Conservation (phyloP, 116 monocot genomes). For the Iris pallida region DNA sequence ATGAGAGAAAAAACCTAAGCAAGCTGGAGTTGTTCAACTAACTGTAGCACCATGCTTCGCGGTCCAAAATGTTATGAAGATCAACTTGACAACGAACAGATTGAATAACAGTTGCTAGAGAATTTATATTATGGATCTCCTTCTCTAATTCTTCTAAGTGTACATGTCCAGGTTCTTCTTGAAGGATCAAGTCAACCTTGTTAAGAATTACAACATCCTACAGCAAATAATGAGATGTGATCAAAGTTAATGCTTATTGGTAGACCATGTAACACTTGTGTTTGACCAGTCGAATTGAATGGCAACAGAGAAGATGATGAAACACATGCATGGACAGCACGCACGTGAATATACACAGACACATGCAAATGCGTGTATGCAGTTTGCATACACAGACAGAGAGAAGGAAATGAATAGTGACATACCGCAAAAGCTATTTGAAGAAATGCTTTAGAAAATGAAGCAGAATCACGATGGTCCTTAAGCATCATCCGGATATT, state of each 20-base stretch:
- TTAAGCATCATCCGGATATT: slow-evolving; percentile 64
- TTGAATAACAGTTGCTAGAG: slow-evolving; percentile 64
- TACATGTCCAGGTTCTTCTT: slow-evolving; percentile 18
- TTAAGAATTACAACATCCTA: slow-evolving; percentile 95
- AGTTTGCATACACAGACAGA: too few species aligned
- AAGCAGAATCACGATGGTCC: slow-evolving; percentile 42
- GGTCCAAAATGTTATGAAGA: slow-evolving; percentile 60
- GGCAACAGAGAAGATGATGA: too few species aligned
- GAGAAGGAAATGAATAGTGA: too few species aligned
- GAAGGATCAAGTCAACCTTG: slow-evolving; percentile 75
- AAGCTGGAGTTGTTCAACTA: slow-evolving; percentile 30
- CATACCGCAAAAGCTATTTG: slow-evolving; percentile 98
- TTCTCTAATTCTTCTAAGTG: slow-evolving; percentile 23
- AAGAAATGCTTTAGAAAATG: slow-evolving; percentile 87
- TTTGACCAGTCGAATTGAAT: too few species aligned
- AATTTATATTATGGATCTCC: slow-evolving; percentile 59
- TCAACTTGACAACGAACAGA: slow-evolving; percentile 82
- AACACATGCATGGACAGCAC: too few species aligned
- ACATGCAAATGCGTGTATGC: too few species aligned
- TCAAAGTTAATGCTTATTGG: too few species aligned
- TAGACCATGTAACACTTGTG: too few species aligned
- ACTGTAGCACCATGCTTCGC: slow-evolving; percentile 77
- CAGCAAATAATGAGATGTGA: slow-evolving; percentile 12
- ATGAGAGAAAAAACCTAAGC: not conserved
- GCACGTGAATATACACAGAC: too few species aligned